Evolutionary conservation across 257 asterid genomes (phyloP).

Genomic region (Solanum piurae): DNA sequence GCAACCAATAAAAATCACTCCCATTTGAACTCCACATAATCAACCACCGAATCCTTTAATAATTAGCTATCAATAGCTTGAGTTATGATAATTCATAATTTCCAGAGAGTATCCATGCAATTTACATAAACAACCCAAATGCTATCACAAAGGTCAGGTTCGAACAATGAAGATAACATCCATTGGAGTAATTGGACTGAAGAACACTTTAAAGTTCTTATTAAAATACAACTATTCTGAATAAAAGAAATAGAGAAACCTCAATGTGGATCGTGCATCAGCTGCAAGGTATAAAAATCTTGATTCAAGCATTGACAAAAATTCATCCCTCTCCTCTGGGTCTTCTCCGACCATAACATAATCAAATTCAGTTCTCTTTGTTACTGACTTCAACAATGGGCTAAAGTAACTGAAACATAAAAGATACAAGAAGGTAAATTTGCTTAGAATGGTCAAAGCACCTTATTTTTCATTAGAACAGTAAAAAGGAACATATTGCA

Average conservation of each 20-base stretch:
- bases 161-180: neutral
- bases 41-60: neutral
- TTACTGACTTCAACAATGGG: conserved; percentile 79
- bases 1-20: neutral
- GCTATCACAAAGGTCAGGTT: neutral
- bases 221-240: neutral
- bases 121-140: neutral
- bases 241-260: conserved; percentile 34
- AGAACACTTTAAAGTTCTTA: neutral
- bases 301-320: conserved; percentile 69
- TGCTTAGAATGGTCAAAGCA: neutral
- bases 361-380: conserved; percentile 51
- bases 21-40: neutral
- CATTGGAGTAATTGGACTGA: neutral
- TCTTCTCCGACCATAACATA: conserved; percentile 65
- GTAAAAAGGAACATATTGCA: neutral
- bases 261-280: conserved; percentile 82
- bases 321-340: conserved; percentile 73
- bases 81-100: neutral
- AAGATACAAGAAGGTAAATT: neutral
- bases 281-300: conserved; percentile 95
- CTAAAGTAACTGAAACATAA: conserved; percentile 69
- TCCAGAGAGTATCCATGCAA: neutral
- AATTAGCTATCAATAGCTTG: neutral
- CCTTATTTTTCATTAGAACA: neutral